Conservation (phyloP, 2,329 filamentous ascomycete species). For the Talaromyces sp. region DNA sequence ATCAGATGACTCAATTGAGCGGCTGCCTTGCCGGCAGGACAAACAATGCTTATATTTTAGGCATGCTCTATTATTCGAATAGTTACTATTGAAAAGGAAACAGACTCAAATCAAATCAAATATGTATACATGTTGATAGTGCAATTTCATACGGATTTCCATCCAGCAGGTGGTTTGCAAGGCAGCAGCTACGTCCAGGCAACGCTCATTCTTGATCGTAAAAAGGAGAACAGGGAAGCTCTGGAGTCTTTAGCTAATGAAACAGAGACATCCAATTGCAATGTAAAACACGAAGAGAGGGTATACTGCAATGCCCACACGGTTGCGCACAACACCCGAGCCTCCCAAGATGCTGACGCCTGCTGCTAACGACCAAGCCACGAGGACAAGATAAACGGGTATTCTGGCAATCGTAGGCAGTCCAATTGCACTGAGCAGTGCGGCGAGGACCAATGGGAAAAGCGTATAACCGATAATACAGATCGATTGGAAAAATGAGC, state of each 20-base stretch:
- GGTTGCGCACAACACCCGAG: slow-evolving; percentile 92
- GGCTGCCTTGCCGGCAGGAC: no score
- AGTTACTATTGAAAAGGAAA: background rate
- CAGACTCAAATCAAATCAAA: background rate
- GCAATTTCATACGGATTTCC: slow-evolving; percentile 2
- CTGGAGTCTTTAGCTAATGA: slow-evolving; percentile 71
- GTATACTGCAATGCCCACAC: slow-evolving; percentile 91
- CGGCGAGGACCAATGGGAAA: slow-evolving; percentile 92
- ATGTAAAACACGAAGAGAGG: slow-evolving; percentile 95
- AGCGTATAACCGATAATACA: slow-evolving; percentile 98
- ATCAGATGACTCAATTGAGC: no score
- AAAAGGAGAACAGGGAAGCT: background rate
- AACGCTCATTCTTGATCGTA: background rate
- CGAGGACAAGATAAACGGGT: slow-evolving; percentile 84
- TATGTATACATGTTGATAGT: slow-evolving; percentile 14
- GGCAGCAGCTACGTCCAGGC: no score
- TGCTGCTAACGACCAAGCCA: slow-evolving; percentile 91
- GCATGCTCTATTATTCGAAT: background rate
- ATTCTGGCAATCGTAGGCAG: slow-evolving; percentile 81
- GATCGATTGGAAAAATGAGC: slow-evolving; percentile 95
- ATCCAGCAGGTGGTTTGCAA: background rate
- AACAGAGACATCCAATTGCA: slow-evolving; percentile 89
- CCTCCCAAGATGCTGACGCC: slow-evolving; percentile 95
- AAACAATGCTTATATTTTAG: no score
- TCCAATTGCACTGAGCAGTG: slow-evolving; percentile 80